Conservation (phyloP, 148 eudicot species). For the Nyssa sinensis region DNA sequence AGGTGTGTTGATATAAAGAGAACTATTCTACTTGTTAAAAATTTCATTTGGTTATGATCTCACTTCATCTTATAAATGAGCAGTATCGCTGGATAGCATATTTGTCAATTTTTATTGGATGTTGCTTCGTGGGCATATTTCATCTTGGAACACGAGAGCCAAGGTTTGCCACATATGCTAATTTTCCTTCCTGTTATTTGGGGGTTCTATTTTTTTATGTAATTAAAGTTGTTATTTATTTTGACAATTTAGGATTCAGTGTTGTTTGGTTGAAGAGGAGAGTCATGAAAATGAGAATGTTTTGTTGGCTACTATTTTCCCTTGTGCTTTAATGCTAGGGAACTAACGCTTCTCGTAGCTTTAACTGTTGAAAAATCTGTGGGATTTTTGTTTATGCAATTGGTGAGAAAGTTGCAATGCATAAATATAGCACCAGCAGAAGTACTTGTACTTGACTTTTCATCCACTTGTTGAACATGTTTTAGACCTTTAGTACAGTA, state of each 20-base stretch:
- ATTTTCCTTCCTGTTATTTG: too few species aligned
- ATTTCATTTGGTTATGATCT: slow-evolving; percentile 12
- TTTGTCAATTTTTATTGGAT: slow-evolving; percentile 71
- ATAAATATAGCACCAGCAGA: too few species aligned
- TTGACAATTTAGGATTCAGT: background rate
- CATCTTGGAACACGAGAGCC: slow-evolving; percentile 88
- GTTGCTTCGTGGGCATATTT: slow-evolving; percentile 82
- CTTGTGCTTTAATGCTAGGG: background rate
- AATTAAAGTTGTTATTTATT: background rate
- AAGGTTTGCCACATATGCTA: slow-evolving; percentile 40
- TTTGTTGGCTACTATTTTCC: too few species aligned
- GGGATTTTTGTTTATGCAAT: too few species aligned
- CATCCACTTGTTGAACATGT: too few species aligned
- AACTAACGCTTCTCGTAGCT: too few species aligned
- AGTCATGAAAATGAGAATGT: background rate
- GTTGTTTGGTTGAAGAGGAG: background rate
- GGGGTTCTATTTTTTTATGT: too few species aligned
- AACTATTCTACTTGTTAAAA: background rate
- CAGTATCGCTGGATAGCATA: slow-evolving; percentile 98
- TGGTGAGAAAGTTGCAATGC: too few species aligned
- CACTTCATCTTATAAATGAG: slow-evolving; percentile 15
- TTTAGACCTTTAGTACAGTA: too few species aligned
- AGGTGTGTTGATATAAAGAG: slow-evolving; percentile 39
- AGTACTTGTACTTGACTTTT: too few species aligned
- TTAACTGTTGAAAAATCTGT: too few species aligned